phyloP scores from a whole-genome alignment of 495 filamentous ascomycete species.

The Aspergillus cavernicola region DNA sequence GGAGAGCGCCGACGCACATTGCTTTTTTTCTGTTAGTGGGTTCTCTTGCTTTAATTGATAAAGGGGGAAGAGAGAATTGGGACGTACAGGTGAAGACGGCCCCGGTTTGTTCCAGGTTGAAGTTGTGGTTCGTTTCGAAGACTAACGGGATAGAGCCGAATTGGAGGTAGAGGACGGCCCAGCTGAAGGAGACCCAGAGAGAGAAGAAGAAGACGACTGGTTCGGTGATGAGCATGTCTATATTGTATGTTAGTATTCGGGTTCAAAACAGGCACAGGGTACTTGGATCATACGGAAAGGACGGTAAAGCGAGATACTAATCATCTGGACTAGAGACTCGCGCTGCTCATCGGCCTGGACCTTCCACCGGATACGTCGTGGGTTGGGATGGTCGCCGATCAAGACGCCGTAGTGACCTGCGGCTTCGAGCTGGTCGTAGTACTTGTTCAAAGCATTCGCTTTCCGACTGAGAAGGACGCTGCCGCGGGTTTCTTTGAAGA shows the following conservation, averaged over 20 bases:
- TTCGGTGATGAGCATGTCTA: conserved; percentile 77
- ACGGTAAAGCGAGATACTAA: conserved; percentile 66
- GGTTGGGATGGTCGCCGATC: conserved; percentile 34
- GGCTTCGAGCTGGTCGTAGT: conserved; percentile 70
- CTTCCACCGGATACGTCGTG: conserved; percentile 74
- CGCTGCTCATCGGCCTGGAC: conserved; percentile 81
- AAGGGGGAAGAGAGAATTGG: neutral
- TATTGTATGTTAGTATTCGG: neutral
- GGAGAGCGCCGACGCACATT: conserved; percentile 61
- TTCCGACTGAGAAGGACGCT: conserved; percentile 78
- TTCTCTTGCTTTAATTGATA: too few relatives aligned
- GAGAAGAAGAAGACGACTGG: conserved; percentile 95
- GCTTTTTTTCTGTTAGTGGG: conserved; percentile 28
- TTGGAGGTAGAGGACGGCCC: conserved; percentile 85
- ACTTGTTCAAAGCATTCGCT: conserved; percentile 67
- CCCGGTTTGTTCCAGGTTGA: conserved; percentile 62
- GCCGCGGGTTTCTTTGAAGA: conserved; percentile 81
- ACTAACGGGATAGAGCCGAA: conserved; percentile 77
- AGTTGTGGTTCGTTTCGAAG: conserved; percentile 66
- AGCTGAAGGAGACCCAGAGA: conserved; percentile 84
- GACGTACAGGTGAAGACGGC: conserved; percentile 62
- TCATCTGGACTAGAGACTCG: conserved; percentile 64
- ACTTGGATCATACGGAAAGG: conserved; percentile 59
- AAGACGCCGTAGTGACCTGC: conserved; percentile 64
- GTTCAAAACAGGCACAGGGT: neutral